A percentile compares a stretch with the other conserved stretches of the same genome.
phyloP scores from a whole-genome alignment of 1,284 basidiomycete species.

The Chiua sp. region DNA sequence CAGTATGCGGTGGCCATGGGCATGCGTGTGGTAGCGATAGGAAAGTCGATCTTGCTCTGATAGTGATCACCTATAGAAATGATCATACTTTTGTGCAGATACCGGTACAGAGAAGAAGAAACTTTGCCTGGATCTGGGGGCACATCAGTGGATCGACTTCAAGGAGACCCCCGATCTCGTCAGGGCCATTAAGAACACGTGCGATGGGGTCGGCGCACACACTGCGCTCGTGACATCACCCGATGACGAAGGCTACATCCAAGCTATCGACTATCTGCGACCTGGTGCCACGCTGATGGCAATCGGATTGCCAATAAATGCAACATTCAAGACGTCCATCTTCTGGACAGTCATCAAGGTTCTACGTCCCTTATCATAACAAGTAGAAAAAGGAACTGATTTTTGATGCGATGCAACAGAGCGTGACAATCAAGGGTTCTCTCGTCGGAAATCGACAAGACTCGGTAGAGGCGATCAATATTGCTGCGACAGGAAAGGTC shows the following conservation, averaged over 20 bases:
- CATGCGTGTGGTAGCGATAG: slow-evolving; percentile 81
- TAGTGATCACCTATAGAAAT: background rate
- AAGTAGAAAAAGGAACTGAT: background rate
- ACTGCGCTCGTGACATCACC: slow-evolving; percentile 74
- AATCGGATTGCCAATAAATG: slow-evolving; percentile 72
- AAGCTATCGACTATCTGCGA: slow-evolving; percentile 75
- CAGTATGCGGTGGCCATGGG: slow-evolving; percentile 82
- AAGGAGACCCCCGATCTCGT: slow-evolving; percentile 65
- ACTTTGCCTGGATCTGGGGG: slow-evolving; percentile 73
- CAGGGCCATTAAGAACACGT: slow-evolving; percentile 63
- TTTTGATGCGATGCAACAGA: slow-evolving; percentile 35
- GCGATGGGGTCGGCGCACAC: slow-evolving; percentile 78
- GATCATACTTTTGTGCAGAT: slow-evolving; percentile 42
- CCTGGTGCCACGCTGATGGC: slow-evolving; percentile 72
- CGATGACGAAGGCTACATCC: slow-evolving; percentile 63
- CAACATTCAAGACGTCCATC: slow-evolving; percentile 66
- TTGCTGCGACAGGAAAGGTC: slow-evolving; percentile 73
- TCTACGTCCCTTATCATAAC: background rate
- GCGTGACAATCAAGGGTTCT: slow-evolving; percentile 71
- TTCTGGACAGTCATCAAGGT: slow-evolving; percentile 79
- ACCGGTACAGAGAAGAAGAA: slow-evolving; percentile 79
- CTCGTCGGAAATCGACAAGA: slow-evolving; percentile 83
- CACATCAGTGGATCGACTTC: slow-evolving; percentile 85
- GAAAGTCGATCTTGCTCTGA: slow-evolving; percentile 30
- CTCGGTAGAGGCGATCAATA: slow-evolving; percentile 71